These are phyloP conservation scores for Pseudogymnoascus verrucosus DNA, from an alignment of 2,329 filamentous ascomycete species.

Conservation along the genomic window DNA sequence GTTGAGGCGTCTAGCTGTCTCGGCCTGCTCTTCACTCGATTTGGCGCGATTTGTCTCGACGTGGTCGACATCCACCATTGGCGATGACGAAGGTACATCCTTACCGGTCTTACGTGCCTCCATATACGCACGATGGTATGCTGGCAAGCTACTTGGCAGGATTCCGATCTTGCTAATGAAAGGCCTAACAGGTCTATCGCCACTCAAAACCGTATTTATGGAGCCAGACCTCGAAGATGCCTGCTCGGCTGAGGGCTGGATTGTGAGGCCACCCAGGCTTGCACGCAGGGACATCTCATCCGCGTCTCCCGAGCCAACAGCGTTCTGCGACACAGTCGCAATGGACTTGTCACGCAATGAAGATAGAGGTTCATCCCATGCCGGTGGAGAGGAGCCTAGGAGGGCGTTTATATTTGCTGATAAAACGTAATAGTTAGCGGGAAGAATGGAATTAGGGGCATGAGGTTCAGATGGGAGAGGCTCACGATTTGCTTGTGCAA, in stretches of 20 bases:
- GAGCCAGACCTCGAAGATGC: conserved; percentile 14
- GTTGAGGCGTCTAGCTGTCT: conserved; percentile 71
- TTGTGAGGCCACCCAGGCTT: background rate
- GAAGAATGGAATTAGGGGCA: background rate
- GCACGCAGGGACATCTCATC: background rate
- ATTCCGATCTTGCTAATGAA: conserved; percentile 78
- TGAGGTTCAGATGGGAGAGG: conserved; percentile 22
- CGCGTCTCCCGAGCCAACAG: background rate
- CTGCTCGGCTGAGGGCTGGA: background rate
- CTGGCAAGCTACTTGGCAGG: conserved; percentile 80
- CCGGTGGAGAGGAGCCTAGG: conserved; percentile 47
- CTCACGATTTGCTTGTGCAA: conserved; percentile 80
- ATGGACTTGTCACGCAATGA: conserved; percentile 4
- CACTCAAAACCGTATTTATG: conserved; percentile 23
- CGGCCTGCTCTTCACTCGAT: conserved; percentile 69
- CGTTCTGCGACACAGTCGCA: background rate
- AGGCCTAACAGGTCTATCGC: conserved; percentile 21
- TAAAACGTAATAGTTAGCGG: background rate
- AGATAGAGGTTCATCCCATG: conserved; percentile 32
- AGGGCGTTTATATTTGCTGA: conserved; percentile 39
- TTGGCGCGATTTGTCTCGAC: conserved; percentile 30
- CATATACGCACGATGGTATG: conserved; percentile 87
- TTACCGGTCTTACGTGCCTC: conserved; percentile 55
- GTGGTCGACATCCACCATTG: conserved; percentile 37
- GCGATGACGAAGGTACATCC: conserved; percentile 40